phyloP scores from a whole-genome alignment of 768 basidiomycete species.

The Serpula lacrymans region DNA sequence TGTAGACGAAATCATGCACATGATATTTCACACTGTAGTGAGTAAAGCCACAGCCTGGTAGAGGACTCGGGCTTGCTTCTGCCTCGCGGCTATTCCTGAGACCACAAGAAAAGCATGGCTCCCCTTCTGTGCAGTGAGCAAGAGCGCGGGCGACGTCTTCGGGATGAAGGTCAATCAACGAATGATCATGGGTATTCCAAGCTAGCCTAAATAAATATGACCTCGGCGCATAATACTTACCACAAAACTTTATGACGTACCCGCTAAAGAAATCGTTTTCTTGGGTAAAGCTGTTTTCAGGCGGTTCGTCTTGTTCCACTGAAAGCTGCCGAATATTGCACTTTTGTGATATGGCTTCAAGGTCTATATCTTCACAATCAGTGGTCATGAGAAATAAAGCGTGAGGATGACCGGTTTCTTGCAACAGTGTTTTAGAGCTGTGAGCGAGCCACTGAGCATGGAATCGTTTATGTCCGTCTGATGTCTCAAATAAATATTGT shows the following conservation, averaged over 20 bases:
- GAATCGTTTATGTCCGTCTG: constrained; percentile 43
- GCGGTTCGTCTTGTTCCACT: constrained; percentile 42
- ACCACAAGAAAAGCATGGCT: constrained; percentile 52
- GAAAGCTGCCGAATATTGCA: constrained; percentile 47
- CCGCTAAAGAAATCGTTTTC: constrained; percentile 54
- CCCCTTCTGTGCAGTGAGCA: constrained; percentile 25
- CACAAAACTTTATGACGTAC: constrained; percentile 34
- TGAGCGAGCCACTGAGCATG: constrained; percentile 74
- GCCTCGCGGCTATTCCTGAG: constrained; percentile 25
- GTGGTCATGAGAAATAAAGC: constrained; percentile 51
- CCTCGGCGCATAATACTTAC: too few species aligned
- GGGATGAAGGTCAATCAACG: constrained; percentile 44
- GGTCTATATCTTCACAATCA: constrained; percentile 51
- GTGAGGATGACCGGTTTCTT: constrained; percentile 63
- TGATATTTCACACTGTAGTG: constrained; percentile 51
- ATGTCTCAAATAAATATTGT: constrained; percentile 54
- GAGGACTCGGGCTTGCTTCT: constrained; percentile 19
- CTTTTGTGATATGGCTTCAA: constrained; percentile 56
- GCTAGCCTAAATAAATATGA: constrained; percentile 34
- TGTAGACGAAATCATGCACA: constrained; percentile 57
- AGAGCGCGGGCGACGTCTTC: constrained; percentile 27
- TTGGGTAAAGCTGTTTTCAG: constrained; percentile 36
- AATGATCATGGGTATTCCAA: constrained; percentile 46
- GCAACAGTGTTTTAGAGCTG: constrained; percentile 58
- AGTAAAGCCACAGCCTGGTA: constrained; percentile 33